Evolutionary conservation across 305 asterid species (phyloP), one percentile per base, ranked within the genome.

Genomic region (Rubia occidens): DNA sequence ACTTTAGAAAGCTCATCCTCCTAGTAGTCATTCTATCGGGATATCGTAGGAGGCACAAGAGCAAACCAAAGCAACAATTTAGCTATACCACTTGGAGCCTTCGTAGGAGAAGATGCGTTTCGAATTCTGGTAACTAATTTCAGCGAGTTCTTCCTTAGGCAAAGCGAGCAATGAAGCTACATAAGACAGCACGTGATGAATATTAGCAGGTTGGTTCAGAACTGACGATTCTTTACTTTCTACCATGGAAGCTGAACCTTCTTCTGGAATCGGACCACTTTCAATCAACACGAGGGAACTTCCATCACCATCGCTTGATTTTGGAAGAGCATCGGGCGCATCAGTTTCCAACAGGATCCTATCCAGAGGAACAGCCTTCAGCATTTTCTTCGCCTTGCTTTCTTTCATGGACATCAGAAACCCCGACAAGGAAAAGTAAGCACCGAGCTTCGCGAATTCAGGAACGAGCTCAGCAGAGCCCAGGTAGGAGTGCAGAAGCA

Each of bases 401-500:
- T 87, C 95, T 71, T 90, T 90, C 90, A 87, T 32, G 11, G 92
- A 80, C 98, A 93, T 87, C 64, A 93, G 86, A 74, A 88, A 90
- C 72, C 98, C 98, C 6, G 98, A 93, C 56, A 93, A 86, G 35
- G 96, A 93, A 71, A 93, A 93, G 90, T 90, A 88, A 63, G 94
- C 97, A 49, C 97, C 97, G 4, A 86, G 88, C 78, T 77, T 81
- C 0, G 88, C 85, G 6, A 93, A 72, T 72, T 84, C 96, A 55
- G 89, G 88, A 71, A 93, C 97, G 97, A 93, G 84, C 77, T 93
- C 98, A 39, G 97, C 97, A 63, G 97, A 87, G 15, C 98, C 98
- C 21, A 90, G 84, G 84, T 75, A 93, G 32, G 98, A 93, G 73
- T 93, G 98, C 82, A 90, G 74, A 47, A 93, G 63, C 43, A 93